These are phyloP conservation scores for Colletotrichum karsti DNA, from an alignment of 2,329 filamentous ascomycete species.

Conservation along the genomic window DNA sequence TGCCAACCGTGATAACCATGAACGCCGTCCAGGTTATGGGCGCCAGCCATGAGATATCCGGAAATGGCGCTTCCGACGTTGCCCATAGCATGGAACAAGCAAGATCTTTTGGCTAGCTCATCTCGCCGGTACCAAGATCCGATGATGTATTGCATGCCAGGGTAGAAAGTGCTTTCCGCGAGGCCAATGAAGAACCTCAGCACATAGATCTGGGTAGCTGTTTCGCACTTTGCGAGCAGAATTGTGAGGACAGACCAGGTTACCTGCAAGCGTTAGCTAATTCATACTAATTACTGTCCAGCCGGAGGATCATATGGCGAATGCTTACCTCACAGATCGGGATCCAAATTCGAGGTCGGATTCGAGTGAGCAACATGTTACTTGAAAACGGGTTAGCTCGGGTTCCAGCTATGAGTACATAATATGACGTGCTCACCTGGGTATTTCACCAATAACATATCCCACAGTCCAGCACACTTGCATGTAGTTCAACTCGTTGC, in stretches of 20 bases:
- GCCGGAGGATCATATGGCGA: accelerated
- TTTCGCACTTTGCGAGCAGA: neutral
- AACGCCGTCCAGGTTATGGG: slow-evolving; percentile 60
- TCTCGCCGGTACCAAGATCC: slow-evolving; percentile 51
- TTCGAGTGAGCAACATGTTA: slow-evolving; percentile 41
- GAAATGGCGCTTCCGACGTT: slow-evolving; percentile 64
- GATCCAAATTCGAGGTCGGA: slow-evolving; percentile 39
- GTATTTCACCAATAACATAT: slow-evolving; percentile 35
- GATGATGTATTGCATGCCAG: slow-evolving; percentile 52
- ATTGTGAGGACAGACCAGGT: slow-evolving; percentile 19
- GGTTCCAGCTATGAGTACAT: too few species aligned
- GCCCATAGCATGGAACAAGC: slow-evolving; percentile 57
- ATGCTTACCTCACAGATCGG: slow-evolving; percentile 36
- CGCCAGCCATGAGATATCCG: slow-evolving; percentile 64
- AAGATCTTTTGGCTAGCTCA: slow-evolving; percentile 60
- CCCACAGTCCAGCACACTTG: slow-evolving; percentile 36
- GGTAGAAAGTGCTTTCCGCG: slow-evolving; percentile 48
- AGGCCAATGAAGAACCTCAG: slow-evolving; percentile 53
- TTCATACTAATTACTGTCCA: neutral
- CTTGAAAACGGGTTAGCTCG: slow-evolving; percentile 31
- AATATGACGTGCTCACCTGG: slow-evolving; percentile 15
- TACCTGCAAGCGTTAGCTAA: too few species aligned
- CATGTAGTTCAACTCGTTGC: slow-evolving; percentile 37
- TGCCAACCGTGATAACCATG: slow-evolving; percentile 60
- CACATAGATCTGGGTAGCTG: slow-evolving; percentile 44